phyloP scores from a whole-genome alignment of 2,329 filamentous ascomycete species.

The Calonectria hongkongensis region DNA sequence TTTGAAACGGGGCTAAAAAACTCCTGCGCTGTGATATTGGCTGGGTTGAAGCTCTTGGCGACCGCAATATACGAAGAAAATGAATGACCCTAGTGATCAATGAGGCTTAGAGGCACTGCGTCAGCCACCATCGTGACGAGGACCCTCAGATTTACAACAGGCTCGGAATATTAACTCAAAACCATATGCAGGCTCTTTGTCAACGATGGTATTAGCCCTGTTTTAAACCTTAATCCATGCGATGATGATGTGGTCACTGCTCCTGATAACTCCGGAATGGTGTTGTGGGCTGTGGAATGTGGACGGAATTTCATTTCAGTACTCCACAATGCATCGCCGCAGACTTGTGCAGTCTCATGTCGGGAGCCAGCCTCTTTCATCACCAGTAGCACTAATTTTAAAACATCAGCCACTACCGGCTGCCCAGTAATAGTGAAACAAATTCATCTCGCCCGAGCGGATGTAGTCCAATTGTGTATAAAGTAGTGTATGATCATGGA shows the following conservation, averaged over 20 bases:
- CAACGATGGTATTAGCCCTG: not conserved
- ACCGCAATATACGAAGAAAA: not conserved
- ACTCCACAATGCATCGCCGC: conserved; percentile 6
- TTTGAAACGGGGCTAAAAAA: conserved; percentile 9
- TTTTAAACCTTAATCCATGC: not conserved
- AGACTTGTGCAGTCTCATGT: not conserved
- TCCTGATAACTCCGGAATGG: not conserved
- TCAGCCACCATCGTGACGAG: conserved; percentile 52
- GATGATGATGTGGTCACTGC: conserved; percentile 21
- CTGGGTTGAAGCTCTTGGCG: conserved; percentile 16
- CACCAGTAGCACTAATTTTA: conserved; percentile 3
- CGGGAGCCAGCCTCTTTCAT: not conserved
- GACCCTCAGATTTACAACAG: conserved; percentile 18
- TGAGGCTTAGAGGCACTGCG: conserved; percentile 34
- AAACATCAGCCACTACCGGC: not conserved
- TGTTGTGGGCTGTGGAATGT: not conserved
- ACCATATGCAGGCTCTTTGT: not conserved
- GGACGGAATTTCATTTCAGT: conserved; percentile 7
- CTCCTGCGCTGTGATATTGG: not conserved
- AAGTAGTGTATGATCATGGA: not conserved
- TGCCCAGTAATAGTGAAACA: not conserved
- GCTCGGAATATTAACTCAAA: conserved; percentile 6
- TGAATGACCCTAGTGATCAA: conserved; percentile 21
- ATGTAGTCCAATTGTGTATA: not conserved
- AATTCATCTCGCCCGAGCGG: not conserved